Evolutionary conservation across 306 rosid genomes (phyloP).

Genomic region (Prunus padus): DNA sequence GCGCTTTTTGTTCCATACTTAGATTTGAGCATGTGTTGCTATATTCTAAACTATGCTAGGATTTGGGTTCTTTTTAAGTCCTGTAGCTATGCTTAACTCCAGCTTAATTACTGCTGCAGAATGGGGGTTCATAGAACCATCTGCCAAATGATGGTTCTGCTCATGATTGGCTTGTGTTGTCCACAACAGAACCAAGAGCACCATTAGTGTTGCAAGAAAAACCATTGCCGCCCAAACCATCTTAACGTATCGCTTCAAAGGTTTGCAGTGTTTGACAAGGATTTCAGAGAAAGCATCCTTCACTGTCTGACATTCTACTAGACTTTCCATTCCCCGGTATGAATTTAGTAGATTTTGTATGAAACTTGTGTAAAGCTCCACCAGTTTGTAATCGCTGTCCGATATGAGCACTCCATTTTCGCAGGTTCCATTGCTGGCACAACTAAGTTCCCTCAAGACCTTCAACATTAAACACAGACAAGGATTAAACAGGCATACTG

Average conservation of each 20-base stretch:
- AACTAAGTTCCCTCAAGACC: slow-evolving; percentile 49
- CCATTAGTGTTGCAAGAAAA: slow-evolving; percentile 43
- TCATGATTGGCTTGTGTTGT: slow-evolving; percentile 28
- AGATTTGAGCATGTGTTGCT: not conserved
- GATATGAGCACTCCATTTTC: slow-evolving; percentile 28
- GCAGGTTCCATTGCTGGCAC: slow-evolving; percentile 39
- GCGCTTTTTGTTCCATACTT: not conserved
- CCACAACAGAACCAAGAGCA: slow-evolving; percentile 50
- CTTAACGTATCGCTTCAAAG: slow-evolving; percentile 41
- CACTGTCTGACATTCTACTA: slow-evolving; percentile 55
- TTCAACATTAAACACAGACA: slow-evolving; percentile 18
- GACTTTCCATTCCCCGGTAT: slow-evolving; percentile 54
- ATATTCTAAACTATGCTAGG: slow-evolving; percentile 8
- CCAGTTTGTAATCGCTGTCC: slow-evolving; percentile 22
- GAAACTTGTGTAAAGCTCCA: slow-evolving; percentile 49
- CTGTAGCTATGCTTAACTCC: slow-evolving; percentile 31
- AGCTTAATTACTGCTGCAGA: slow-evolving; percentile 14
- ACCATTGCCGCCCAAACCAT: slow-evolving; percentile 50
- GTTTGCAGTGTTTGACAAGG: slow-evolving; percentile 55
- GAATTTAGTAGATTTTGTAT: slow-evolving; percentile 52
- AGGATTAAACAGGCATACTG: not conserved
- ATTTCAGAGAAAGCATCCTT: slow-evolving; percentile 60
- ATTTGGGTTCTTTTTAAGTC: slow-evolving; percentile 9
- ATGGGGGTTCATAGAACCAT: slow-evolving; percentile 42
- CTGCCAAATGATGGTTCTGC: slow-evolving; percentile 19